Evolutionary conservation across 2,329 filamentous ascomycete species (phyloP), one percentile per base, ranked within the genome.

Genomic region (Colletotrichum lupini): DNA sequence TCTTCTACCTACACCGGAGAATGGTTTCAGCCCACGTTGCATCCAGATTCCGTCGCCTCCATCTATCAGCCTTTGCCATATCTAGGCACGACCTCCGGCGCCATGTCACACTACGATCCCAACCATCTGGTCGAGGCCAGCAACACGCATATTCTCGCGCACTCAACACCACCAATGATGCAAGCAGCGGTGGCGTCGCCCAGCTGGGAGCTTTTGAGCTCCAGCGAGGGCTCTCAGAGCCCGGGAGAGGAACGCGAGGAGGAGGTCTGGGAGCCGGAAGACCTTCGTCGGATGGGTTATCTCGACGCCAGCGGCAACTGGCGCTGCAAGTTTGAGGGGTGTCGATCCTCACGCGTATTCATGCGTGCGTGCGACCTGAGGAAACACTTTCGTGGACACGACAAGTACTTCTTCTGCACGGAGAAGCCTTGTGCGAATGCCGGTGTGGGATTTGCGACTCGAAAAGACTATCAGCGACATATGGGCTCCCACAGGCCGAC

Each of bases 401-500:
- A 67, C 1, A 70, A 70, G 42, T 67, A 37, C 55, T 70, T 70
- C 37, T 70, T 70, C 62, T 70, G 68, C 37, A 32, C 68, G 3
- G 68, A 72, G 37, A 35, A 49, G 57, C 65, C 65, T 16, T 72
- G 68, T 32, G 58, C 55, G 3, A 32, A 30, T 14, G 68, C 68
- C 1, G 57, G 68, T 6, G 57, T 72, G 5, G 68, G 62, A 6
- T 70, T 70, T 26, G 56, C 68, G 7, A 67, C 68, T 7, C 35
- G 55, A 19, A 70, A 70, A n/a, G 68, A 70, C 24, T 70, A 67
- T 11, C 62, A 67, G 42, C 62, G 68, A 1, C 68, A 70, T 14
- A 67, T 70, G 62, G 68, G 62, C n/a, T 70, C 68, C 1, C 68
- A 70, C 53, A 53, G 42, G n/a, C 68, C 68, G 5, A 30, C 68